These are phyloP conservation scores for Dendrocalamus latiflorus DNA, from an alignment of 202 grass and related monocot species.

Conservation along the genomic window DNA sequence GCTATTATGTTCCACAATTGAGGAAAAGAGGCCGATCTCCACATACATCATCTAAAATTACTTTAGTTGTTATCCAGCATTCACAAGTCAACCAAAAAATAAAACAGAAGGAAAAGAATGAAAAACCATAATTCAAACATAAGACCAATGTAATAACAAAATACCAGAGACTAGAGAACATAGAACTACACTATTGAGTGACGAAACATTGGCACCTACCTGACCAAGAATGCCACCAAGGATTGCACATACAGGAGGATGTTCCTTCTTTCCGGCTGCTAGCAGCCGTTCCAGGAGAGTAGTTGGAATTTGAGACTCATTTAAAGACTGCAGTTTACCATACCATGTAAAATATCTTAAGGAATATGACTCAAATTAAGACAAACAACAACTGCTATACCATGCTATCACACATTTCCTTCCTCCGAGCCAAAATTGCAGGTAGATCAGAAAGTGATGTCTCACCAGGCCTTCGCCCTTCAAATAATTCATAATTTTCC, in stretches of 20 bases:
- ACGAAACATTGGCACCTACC: slow-evolving; percentile 44
- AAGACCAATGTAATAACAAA: background rate
- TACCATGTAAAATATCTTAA: slow-evolving; percentile 18
- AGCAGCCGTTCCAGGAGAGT: slow-evolving; percentile 62
- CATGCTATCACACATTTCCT: slow-evolving; percentile 82
- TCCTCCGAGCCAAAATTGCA: slow-evolving; percentile 55
- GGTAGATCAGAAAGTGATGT: slow-evolving; percentile 59
- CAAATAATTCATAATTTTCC: slow-evolving; percentile 69
- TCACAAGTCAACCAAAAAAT: background rate
- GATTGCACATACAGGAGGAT: slow-evolving; percentile 85
- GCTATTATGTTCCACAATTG: background rate
- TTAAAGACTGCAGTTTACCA: slow-evolving; percentile 63
- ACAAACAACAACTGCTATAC: slow-evolving; percentile 25
- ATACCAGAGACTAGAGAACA: background rate
- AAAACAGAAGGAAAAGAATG: background rate
- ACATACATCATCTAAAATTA: background rate
- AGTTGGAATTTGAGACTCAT: slow-evolving; percentile 62
- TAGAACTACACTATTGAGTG: background rate
- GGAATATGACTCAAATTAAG: background rate
- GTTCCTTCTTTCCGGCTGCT: slow-evolving; percentile 63
- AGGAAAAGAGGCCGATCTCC: background rate
- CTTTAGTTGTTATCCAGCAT: background rate
- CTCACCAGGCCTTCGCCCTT: slow-evolving; percentile 54
- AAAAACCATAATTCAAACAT: background rate
- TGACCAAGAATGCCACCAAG: slow-evolving; percentile 95